phyloP scores from a whole-genome alignment of 306 rosid species.

The Cucumis melo region DNA sequence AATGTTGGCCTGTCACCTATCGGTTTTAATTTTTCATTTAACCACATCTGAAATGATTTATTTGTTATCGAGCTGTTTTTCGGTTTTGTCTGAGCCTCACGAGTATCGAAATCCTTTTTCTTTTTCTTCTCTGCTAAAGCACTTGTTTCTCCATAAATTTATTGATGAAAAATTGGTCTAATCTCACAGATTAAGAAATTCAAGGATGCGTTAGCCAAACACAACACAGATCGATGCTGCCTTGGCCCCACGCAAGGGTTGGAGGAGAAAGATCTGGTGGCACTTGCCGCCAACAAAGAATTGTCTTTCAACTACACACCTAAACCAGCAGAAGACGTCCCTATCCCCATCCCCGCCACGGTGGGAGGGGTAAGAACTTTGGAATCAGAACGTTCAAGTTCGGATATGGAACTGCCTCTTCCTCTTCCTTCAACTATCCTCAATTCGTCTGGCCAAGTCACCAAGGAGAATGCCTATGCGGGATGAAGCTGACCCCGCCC shows the following conservation, averaged over 20 bases:
- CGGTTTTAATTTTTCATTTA: background rate
- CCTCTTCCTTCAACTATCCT: conserved; percentile 13
- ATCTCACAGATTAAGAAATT: conserved; percentile 72
- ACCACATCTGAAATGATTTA: background rate
- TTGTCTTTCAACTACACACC: conserved; percentile 55
- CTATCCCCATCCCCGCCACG: background rate
- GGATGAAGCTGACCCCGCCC: conserved; percentile 24
- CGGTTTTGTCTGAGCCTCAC: background rate
- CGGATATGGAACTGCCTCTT: conserved; percentile 5
- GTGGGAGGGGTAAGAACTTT: background rate
- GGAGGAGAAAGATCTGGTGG: conserved; percentile 87
- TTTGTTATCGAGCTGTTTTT: background rate
- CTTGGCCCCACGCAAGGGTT: conserved; percentile 71
- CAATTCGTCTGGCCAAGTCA: conserved; percentile 19
- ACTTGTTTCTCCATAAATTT: background rate
- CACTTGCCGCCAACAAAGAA: conserved; percentile 61
- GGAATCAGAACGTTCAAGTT: conserved; percentile 4
- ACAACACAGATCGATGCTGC: conserved; percentile 73
- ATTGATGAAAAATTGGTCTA: background rate
- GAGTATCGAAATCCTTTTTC: background rate
- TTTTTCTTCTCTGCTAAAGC: background rate
- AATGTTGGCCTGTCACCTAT: background rate
- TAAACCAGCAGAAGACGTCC: conserved; percentile 25
- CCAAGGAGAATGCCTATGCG: conserved; percentile 29
- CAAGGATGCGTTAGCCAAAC: conserved; percentile 79